Conservation (phyloP, 495 filamentous ascomycete genomes). For the Podospora fimiseda region DNA sequence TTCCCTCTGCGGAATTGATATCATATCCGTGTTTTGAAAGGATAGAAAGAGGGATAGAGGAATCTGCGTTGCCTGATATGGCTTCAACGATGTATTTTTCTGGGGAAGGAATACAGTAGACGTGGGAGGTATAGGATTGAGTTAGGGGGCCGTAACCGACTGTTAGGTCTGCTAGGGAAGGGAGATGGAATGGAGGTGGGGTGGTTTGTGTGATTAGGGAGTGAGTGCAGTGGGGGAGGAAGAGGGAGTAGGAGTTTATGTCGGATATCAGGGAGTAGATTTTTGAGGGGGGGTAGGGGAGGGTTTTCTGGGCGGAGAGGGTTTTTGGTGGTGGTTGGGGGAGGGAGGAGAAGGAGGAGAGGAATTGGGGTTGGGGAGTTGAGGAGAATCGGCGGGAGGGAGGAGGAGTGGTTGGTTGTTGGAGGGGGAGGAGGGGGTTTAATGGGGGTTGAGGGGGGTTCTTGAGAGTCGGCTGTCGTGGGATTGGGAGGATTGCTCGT, state of each 20-base stretch:
- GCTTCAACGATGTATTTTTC: conserved; percentile 60
- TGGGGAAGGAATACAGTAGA: conserved; percentile 60
- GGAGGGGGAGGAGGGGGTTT: not conserved
- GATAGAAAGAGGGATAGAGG: conserved; percentile 32
- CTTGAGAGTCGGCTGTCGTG: not conserved
- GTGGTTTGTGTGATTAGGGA: conserved; percentile 8
- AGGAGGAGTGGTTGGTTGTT: not conserved
- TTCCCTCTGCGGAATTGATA: not conserved
- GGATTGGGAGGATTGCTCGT: not conserved
- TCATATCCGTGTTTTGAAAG: conserved; percentile 34
- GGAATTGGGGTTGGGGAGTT: conserved; percentile 8
- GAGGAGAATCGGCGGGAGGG: not conserved
- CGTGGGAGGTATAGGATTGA: conserved; percentile 68
- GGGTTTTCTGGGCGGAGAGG: conserved; percentile 66
- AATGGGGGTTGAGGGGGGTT: not conserved
- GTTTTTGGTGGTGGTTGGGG: conserved; percentile 24
- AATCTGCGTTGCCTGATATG: conserved; percentile 53
- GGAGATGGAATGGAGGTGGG: conserved; percentile 36
- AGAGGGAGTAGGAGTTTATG: conserved; percentile 65
- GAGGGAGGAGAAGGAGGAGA: not conserved
- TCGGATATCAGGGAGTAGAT: conserved; percentile 83
- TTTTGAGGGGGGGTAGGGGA: conserved; percentile 63
- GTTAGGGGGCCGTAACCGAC: conserved; percentile 78
- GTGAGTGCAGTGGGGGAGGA: conserved; percentile 10
- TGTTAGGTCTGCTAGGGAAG: conserved; percentile 68